phyloP scores from a whole-genome alignment of 23 red algal genomes.

The Gracilaria domingensis region DNA sequence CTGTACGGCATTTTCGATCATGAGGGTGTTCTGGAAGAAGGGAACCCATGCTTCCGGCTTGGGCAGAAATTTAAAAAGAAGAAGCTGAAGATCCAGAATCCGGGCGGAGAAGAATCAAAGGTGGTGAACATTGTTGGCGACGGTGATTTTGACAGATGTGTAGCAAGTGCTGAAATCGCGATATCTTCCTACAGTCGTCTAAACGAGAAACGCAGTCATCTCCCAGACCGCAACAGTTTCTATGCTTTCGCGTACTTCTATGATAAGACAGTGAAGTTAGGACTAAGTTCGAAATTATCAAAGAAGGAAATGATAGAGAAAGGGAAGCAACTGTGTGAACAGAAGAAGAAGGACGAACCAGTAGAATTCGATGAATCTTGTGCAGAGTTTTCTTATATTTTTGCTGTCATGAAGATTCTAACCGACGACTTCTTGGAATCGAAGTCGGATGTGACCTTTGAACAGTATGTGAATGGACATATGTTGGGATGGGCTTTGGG shows the following conservation, averaged over 20 bases:
- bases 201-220: slow-evolving; percentile 35
- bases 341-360: neutral
- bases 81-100: slow-evolving; percentile 37
- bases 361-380: slow-evolving; percentile 57
- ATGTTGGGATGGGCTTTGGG: slow-evolving; percentile 85
- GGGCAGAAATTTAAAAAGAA: slow-evolving; percentile 23
- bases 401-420: slow-evolving; percentile 65
- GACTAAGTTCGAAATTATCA: slow-evolving; percentile 46
- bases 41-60: slow-evolving; percentile 81
- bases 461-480: slow-evolving; percentile 75
- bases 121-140: slow-evolving; percentile 69
- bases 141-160: slow-evolving; percentile 75
- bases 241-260: slow-evolving; percentile 91
- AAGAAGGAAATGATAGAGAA: slow-evolving; percentile 61
- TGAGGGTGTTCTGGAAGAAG: slow-evolving; percentile 62
- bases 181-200: slow-evolving; percentile 43
- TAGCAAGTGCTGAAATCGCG: slow-evolving; percentile 68
- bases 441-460: slow-evolving; percentile 31
- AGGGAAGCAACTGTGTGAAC: slow-evolving; percentile 61
- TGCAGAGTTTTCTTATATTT: slow-evolving; percentile 73
- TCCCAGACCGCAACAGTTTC: slow-evolving; percentile 35
- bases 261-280: slow-evolving; percentile 68
- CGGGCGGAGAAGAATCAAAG: slow-evolving; percentile 15
- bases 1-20: slow-evolving; percentile 61
- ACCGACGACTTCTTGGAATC: slow-evolving; percentile 51